Evolutionary conservation across 2,329 filamentous ascomycete species (phyloP), one percentile per base, ranked within the genome.

Genomic region (Huntiella savannae): DNA sequence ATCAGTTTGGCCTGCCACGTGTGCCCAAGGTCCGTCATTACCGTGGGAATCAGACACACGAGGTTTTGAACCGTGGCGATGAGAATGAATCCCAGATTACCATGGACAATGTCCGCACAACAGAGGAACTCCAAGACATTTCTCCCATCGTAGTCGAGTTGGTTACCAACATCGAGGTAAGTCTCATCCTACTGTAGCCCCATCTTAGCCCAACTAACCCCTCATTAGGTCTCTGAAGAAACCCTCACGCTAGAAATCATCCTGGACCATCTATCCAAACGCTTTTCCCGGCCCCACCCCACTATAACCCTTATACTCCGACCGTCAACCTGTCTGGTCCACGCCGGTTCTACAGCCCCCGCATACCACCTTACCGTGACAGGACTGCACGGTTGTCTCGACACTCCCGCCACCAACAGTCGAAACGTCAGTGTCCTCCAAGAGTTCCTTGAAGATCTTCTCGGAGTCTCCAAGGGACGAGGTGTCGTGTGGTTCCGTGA

Each of bases 371-470:
- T 93, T 55, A 79, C 75, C 33, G 72, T 94, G 49, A 78, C 72
- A 33, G 77, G 83, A 1, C 66, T 91, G 7, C 69, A 80, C 1
- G 68, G 68, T 8, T 71, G 83, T 52, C 64, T 91, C 22, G 7
- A 28, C 48, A 77, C 79, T 50, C 74, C 82, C 0, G 71, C 76
- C 3, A 83, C 75, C 45, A 94, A 94, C 63, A 81, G 82, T 58
- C 75, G 84, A 51, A 91, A 88, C 59, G 76, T 83, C 1, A 69
- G 71, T n/a, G 62, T 92, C 13, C 71, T 92, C 3, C 82, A 91
- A 57, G 68, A 67, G n/a, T 79, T 82, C 58, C 71, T 94, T 59
- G 68, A 76, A 11, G 79, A 84, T 17, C 68, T 76, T 1, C 65
- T 93, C 0, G 71, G 73, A 2, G 82, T 93, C 2, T 55, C 67